phyloP scores from a whole-genome alignment of 352 stramenopile genomes.

The Phytophthora kernoviae region DNA sequence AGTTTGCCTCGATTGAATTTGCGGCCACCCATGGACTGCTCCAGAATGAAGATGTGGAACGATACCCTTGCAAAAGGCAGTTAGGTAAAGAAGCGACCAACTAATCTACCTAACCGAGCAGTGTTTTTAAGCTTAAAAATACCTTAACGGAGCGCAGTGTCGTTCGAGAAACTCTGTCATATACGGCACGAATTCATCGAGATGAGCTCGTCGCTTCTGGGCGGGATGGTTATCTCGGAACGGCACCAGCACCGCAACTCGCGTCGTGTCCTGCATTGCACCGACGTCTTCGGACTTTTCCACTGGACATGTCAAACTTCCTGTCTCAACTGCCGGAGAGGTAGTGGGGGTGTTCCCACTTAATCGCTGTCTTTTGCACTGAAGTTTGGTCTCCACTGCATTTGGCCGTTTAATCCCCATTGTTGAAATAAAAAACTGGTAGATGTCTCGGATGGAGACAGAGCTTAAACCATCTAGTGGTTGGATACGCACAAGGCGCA shows the following conservation, averaged over 20 bases:
- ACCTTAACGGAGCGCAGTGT: constrained; percentile 30
- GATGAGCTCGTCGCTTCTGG: constrained; percentile 89
- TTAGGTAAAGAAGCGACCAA: no score
- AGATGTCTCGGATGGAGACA: constrained; percentile 68
- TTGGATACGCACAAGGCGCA: constrained; percentile 82
- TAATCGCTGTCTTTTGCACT: constrained; percentile 18
- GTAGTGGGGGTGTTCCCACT: neutral
- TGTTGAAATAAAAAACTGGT: constrained; percentile 50
- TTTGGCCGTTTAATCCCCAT: constrained; percentile 27
- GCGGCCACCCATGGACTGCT: constrained; percentile 91
- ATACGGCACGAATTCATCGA: constrained; percentile 91
- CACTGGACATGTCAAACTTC: neutral
- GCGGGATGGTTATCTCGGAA: constrained; percentile 91
- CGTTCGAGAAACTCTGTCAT: constrained; percentile 87
- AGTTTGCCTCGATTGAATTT: constrained; percentile 98
- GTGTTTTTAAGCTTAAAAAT: constrained; percentile 1
- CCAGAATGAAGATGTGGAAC: constrained; percentile 95
- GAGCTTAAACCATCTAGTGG: constrained; percentile 86
- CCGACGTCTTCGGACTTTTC: constrained; percentile 8
- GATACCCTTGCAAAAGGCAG: constrained; percentile 28
- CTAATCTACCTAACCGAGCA: neutral
- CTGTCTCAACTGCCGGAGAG: neutral
- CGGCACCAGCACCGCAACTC: constrained; percentile 91
- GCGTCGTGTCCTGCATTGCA: constrained; percentile 26
- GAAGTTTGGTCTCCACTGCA: constrained; percentile 4